Evolutionary conservation across 2,329 filamentous ascomycete genomes (phyloP), one percentile per base, ranked within the genome.

Genomic region (Sclerotinia nivalis): DNA sequence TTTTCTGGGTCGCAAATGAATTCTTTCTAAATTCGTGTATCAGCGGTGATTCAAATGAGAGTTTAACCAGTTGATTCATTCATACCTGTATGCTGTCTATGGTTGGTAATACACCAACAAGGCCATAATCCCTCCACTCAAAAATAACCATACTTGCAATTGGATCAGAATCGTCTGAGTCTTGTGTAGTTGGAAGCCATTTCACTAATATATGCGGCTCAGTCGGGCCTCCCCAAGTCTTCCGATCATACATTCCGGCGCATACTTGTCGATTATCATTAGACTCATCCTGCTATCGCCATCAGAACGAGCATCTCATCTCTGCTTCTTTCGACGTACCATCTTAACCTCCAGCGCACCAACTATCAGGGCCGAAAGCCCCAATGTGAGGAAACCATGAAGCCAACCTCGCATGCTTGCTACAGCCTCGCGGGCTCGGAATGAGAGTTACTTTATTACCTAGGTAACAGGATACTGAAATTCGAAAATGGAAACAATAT

Each of bases 121-220:
- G 84, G 66, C 88, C 82, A 78, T 91, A 89, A 78, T 99, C 96
- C 74, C 87, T 89, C 93, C 94, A 99, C 81, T 99, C 95, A 80
- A 97, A 99, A 73, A 99, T 90, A 66, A 97, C 85, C 75, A 97
- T 82, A 80, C 93, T 96, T 73, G 93, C 90, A 56, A 93, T 84
- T 7, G 92, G 91, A 79, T 97, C 91, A 59, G 89, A 85, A 70
- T 86, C 82, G 76, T 87, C 80, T 79, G 82, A 85, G 71, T 86
- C 82, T 76, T 87, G 84, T 78, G 82, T 85, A 80, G 83, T 80
- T 73, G 87, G 85, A 54, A 91, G 82, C 77, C 97, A 96, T 78
- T 93, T 93, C 79, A 93, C 86, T 75, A 91, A 86, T 79, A 98
- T 97, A 82, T 93, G 97, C 28, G 95, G 95, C 75, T 97, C 93